Conservation (phyloP, 1,139 yeast genomes). For the Saccharomyces hybrid region DNA sequence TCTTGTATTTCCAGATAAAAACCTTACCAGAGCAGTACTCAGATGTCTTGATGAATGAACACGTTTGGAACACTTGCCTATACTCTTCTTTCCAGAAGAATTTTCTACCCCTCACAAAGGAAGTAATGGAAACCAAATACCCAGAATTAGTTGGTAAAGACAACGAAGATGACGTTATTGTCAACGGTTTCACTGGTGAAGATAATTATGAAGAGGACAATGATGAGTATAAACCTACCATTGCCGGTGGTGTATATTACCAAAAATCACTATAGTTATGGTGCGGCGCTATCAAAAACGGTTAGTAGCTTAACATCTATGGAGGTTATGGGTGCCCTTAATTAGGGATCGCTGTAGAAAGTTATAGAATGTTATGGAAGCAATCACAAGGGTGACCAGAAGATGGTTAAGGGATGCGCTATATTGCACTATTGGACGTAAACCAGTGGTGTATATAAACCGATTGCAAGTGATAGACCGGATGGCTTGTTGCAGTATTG, state of each 20-base stretch:
- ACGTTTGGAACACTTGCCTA: conserved; percentile 13
- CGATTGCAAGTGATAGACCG: not conserved
- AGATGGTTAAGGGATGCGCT: not conserved
- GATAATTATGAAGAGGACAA: not conserved
- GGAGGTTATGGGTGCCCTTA: not conserved
- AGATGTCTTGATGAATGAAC: conserved; percentile 30
- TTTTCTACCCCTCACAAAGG: conserved; percentile 6
- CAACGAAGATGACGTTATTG: not conserved
- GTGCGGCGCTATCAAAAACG: not conserved
- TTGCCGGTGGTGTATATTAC: conserved; percentile 17
- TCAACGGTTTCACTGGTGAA: conserved; percentile 1
- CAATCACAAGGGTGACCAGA: not conserved
- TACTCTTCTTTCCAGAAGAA: conserved; percentile 10
- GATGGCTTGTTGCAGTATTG: no score
- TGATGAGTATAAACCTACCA: conserved; percentile 19
- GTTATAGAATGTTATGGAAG: not conserved
- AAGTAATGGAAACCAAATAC: conserved; percentile 5
- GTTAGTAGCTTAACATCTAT: not conserved
- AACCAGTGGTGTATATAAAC: not conserved
- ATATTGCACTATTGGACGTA: not conserved
- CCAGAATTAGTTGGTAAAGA: conserved; percentile 1
- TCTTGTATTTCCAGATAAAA: conserved; percentile 30
- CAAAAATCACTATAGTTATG: not conserved
- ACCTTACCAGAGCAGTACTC: conserved; percentile 36
- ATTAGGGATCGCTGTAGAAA: not conserved